Conservation (phyloP, 2,329 filamentous ascomycete species). For the Orbilia ellipsospora region DNA sequence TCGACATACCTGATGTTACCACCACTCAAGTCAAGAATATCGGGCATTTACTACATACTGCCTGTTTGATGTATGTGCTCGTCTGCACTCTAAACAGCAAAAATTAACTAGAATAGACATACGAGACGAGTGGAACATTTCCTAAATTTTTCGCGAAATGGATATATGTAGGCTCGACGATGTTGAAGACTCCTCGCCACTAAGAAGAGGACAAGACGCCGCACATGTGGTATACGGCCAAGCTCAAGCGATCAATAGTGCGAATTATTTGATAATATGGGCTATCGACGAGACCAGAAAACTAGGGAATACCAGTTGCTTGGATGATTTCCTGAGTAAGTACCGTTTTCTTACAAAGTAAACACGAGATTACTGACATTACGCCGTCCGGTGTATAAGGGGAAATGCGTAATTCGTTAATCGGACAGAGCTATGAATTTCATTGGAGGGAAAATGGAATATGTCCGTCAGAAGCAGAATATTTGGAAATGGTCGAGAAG, state of each 20-base stretch:
- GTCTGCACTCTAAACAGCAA: not conserved
- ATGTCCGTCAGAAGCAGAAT: conserved; percentile 58
- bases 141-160: too few species aligned
- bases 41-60: conserved; percentile 59
- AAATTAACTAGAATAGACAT: too few species aligned
- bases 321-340: conserved; percentile 57
- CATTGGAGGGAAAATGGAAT: conserved; percentile 50
- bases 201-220: conserved; percentile 61
- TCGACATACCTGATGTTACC: conserved; percentile 57
- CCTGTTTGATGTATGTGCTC: conserved; percentile 60
- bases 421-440: conserved; percentile 58
- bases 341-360: too few species aligned
- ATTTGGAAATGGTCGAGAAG: conserved; percentile 59
- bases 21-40: conserved; percentile 59
- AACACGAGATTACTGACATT: not conserved
- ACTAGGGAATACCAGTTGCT: conserved; percentile 52
- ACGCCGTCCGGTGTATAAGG: conserved; percentile 4
- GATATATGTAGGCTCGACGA: conserved; percentile 64
- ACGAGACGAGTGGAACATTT: too few species aligned
- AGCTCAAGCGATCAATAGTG: conserved; percentile 62
- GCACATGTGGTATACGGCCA: conserved; percentile 62
- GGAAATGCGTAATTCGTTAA: conserved; percentile 48
- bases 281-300: conserved; percentile 56
- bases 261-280: conserved; percentile 60
- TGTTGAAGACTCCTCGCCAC: conserved; percentile 62